Evolutionary conservation across 306 rosid species (phyloP).

Genomic region (Boehmeria nivea): DNA sequence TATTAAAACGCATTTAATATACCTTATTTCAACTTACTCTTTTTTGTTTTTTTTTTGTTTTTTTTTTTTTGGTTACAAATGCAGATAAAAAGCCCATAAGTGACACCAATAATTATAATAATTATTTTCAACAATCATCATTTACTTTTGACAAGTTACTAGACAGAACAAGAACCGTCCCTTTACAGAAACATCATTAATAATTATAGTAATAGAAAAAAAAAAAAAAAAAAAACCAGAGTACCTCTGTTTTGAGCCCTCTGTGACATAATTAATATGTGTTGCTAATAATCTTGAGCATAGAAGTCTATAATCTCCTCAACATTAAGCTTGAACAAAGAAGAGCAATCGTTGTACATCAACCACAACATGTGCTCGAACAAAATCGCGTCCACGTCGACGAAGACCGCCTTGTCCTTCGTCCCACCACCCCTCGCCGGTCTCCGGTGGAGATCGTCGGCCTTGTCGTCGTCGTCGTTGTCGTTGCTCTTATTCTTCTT

Average conservation of each 20-base stretch:
- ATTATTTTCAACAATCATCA: not conserved
- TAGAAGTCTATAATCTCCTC: constrained; percentile 82
- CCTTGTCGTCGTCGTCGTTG: constrained; percentile 3
- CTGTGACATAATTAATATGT: no score
- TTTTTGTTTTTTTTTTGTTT: no score
- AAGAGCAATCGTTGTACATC: constrained; percentile 68
- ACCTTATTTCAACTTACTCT: no score
- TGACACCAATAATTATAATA: no score
- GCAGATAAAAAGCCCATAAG: no score
- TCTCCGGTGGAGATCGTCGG: not conserved
- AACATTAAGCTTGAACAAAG: constrained; percentile 64
- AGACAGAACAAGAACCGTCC: not conserved
- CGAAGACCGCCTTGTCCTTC: constrained; percentile 39
- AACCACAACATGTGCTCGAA: constrained; percentile 95
- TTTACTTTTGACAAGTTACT: not conserved
- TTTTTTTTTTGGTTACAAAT: no score
- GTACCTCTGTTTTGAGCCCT: constrained; percentile 20
- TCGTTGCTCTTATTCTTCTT: constrained; percentile 29
- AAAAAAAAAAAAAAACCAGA: constrained; percentile 20
- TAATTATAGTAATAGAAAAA: no score
- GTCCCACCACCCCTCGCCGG: not conserved
- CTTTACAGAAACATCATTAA: constrained; percentile 5
- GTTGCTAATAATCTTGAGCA: constrained; percentile 47
- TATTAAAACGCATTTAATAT: no score
- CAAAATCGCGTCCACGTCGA: constrained; percentile 82